These are phyloP conservation scores for Theileria parva DNA, from an alignment of 169 alveolate genomes.

Conservation along the genomic window DNA sequence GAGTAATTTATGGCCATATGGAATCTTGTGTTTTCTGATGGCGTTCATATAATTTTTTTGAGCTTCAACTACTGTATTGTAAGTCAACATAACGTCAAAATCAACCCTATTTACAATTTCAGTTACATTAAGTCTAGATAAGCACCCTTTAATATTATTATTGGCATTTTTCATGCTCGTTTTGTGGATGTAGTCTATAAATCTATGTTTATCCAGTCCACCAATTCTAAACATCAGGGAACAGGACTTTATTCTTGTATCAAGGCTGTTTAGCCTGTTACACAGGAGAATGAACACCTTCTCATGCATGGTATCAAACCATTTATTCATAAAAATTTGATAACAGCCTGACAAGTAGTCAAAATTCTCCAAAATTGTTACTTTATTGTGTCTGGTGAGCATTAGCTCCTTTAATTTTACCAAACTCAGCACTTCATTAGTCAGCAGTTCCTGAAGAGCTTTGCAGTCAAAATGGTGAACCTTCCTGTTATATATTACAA, in stretches of 20 bases:
- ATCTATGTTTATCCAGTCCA: constrained; percentile 10
- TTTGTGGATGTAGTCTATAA: constrained; percentile 22
- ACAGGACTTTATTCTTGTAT: constrained; percentile 11
- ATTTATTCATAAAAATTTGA: constrained; percentile 37
- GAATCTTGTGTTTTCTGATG: constrained; percentile 3
- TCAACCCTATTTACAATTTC: constrained; percentile 35
- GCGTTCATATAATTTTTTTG: constrained; percentile 29
- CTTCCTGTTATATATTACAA: constrained; percentile 26
- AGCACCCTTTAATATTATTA: constrained; percentile 6
- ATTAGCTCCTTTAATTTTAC: constrained; percentile 27
- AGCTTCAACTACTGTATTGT: constrained; percentile 22
- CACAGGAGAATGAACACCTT: constrained; percentile 24
- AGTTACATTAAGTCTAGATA: constrained; percentile 20
- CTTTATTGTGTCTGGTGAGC: constrained; percentile 45
- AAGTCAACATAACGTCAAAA: constrained; percentile 20
- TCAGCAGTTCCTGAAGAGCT: constrained; percentile 1
- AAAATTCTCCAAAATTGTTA: constrained; percentile 46
- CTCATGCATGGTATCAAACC: constrained; percentile 20
- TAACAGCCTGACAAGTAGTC: constrained; percentile 18
- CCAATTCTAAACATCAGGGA: constrained; percentile 32
- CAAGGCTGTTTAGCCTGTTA: background rate
- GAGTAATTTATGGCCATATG: constrained; percentile 6
- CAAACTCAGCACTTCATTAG: constrained; percentile 2
- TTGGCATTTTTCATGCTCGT: constrained; percentile 17
- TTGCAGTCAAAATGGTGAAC: constrained; percentile 53